Base-by-base conservation (phyloP, 257 asterid genomes). In the Plantago elongata region DNA sequence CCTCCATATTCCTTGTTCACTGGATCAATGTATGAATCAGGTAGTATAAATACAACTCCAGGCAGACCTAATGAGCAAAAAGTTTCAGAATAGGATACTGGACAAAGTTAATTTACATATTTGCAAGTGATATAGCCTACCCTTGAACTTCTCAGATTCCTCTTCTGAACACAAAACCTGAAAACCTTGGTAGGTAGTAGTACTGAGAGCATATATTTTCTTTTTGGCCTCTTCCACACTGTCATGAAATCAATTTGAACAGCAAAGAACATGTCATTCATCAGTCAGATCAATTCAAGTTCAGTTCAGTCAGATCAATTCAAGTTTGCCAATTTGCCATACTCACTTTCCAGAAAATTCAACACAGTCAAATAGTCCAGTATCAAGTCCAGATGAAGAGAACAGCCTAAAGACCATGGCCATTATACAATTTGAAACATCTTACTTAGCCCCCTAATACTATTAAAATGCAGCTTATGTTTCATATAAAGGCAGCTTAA, bases 151-250 rank as follows among this genome's bases (percentile, higher is more conserved):
- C 40, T 89, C 82, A 13, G 99, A 89, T 12, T 82, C 75, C 56
- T 83, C 96, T 80, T 89, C 99, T 0, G 94, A 68, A 69, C 96
- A 86, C 57, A 74, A 75, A 10, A 93, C 96, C 84, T 93, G 97
- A 64, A 93, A 93, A 52, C 99, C 99, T 38, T 77, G 69, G 69
- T 89, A 93, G 11, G 88, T 84, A 1, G 99, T 84, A 5, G 97
- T 93, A 67, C 97, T 84, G 34, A 86, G 79, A 27, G 99, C 95
- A 78, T 93, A 93, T 54, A 93, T 81, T 72, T 61, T 93, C 85
- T 89, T 85, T 81, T 87, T 93, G 47, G 99, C 97, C 83, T 89
- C 97, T 67, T 93, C 97, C 68, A 84, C 86, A 49, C 99, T 89
- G 86, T 51, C 52, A 77, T 37, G 61, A 60, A 27, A 65, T 60